phyloP scores from a whole-genome alignment of 1,284 basidiomycete species.

The Ustilago tritici region DNA sequence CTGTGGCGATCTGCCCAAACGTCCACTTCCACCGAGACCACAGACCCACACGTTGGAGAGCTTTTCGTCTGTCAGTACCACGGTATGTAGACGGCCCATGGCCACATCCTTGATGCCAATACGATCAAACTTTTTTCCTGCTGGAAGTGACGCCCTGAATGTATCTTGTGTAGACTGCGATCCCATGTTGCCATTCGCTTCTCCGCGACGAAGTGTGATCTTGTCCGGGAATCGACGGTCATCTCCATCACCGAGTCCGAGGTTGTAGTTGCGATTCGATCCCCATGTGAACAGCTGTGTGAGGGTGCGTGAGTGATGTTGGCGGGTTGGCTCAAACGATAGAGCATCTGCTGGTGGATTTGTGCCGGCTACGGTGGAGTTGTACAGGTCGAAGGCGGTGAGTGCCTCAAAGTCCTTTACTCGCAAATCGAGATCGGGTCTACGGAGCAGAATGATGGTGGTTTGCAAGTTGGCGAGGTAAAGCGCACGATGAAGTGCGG shows the following conservation, averaged over 20 bases:
- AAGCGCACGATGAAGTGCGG: slow-evolving; percentile 88
- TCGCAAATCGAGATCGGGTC: slow-evolving; percentile 79
- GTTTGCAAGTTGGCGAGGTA: slow-evolving; percentile 86
- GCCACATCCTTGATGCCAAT: slow-evolving; percentile 60
- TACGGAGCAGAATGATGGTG: slow-evolving; percentile 81
- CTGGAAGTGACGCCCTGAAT: slow-evolving; percentile 26
- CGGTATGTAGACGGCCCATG: slow-evolving; percentile 65
- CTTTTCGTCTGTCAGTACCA: slow-evolving; percentile 61
- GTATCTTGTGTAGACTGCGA: slow-evolving; percentile 19
- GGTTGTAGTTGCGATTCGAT: slow-evolving; percentile 76
- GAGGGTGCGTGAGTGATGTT: slow-evolving; percentile 36
- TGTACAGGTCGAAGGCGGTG: slow-evolving; percentile 93
- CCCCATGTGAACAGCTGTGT: slow-evolving; percentile 89
- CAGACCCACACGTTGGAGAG: slow-evolving; percentile 66
- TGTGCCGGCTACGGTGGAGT: slow-evolving; percentile 71
- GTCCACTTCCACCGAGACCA: slow-evolving; percentile 60
- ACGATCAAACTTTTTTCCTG: slow-evolving; percentile 61
- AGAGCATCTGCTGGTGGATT: slow-evolving; percentile 51
- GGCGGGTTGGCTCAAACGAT: slow-evolving; percentile 20
- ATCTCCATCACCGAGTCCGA: slow-evolving; percentile 84
- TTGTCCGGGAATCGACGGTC: slow-evolving; percentile 86
- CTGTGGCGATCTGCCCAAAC: slow-evolving; percentile 80
- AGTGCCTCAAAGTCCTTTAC: slow-evolving; percentile 90
- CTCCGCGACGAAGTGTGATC: slow-evolving; percentile 73
- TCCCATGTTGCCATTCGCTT: slow-evolving; percentile 6